These are phyloP conservation scores for Neckera pumila DNA, from an alignment of 225 moss, liverwort and hornwort genomes.

Conservation along the genomic window DNA sequence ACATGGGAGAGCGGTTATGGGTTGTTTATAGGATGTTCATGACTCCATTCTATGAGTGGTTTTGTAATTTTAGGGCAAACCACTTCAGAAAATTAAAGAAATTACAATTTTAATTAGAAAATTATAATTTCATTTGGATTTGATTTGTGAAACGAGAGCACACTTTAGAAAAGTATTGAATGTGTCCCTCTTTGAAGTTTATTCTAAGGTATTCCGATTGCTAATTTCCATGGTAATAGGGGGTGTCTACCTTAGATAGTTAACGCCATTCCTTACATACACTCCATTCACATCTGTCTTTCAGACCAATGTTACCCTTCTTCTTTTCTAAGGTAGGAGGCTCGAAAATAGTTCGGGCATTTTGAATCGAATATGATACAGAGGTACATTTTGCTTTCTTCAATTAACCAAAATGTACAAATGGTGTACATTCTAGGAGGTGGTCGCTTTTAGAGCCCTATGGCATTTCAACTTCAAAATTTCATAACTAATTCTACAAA, in stretches of 20 bases:
- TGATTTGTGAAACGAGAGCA: fast-evolving
- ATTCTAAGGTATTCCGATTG: fast-evolving
- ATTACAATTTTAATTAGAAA: no score
- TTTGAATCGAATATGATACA: no score
- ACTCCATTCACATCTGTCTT: fast-evolving
- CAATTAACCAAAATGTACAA: no score
- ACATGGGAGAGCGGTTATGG: fast-evolving
- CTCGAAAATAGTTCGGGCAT: no score
- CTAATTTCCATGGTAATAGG: not conserved
- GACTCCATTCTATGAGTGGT: fast-evolving
- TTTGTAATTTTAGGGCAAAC: fast-evolving
- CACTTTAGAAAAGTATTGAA: not conserved
- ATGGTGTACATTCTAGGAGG: no score
- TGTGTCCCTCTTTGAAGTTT: fast-evolving
- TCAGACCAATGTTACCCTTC: not conserved
- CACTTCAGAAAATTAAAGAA: not conserved
- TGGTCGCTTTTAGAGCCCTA: no score
- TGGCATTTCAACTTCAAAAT: no score
- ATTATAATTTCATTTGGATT: not conserved
- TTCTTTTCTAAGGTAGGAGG: no score
- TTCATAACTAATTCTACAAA: no score
- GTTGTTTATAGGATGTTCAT: no score
- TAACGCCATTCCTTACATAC: not conserved
- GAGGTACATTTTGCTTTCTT: no score
- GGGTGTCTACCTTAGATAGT: not conserved